Conservation (phyloP, 192 early-diverging fungal genomes). For the Podila verticillata region DNA sequence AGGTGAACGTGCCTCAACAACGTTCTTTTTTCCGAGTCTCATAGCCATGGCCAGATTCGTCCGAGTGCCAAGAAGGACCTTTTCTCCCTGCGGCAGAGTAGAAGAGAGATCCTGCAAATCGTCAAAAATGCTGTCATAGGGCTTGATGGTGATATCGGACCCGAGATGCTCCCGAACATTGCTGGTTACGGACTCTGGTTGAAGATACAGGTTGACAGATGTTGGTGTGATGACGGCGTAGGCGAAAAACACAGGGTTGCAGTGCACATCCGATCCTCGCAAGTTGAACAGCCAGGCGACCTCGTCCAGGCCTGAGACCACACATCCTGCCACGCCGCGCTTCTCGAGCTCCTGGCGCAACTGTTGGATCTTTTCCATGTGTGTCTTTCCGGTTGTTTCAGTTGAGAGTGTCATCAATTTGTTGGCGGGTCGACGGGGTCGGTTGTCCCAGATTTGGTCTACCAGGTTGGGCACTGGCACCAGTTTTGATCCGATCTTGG, state of each 20-base stretch:
- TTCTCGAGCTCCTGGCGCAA: constrained; percentile 74
- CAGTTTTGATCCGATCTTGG: constrained; percentile 67
- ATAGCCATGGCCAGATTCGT: constrained; percentile 26
- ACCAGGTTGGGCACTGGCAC: constrained; percentile 84
- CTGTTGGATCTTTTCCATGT: constrained; percentile 73
- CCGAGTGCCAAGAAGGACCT: constrained; percentile 19
- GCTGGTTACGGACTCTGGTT: constrained; percentile 72
- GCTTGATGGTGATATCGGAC: constrained; percentile 63
- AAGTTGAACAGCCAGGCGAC: constrained; percentile 98
- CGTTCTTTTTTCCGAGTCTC: constrained; percentile 45
- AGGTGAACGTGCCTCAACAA: constrained; percentile 69
- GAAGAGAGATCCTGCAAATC: constrained; percentile 63
- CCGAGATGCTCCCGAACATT: constrained; percentile 71
- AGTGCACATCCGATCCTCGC: constrained; percentile 94
- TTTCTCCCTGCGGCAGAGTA: constrained; percentile 23
- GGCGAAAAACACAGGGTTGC: constrained; percentile 96
- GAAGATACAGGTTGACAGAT: constrained; percentile 77
- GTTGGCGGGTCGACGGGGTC: constrained; percentile 73
- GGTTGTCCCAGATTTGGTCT: constrained; percentile 83
- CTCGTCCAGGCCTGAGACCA: constrained; percentile 92
- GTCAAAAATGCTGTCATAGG: constrained; percentile 81
- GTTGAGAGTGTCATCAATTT: constrained; percentile 22
- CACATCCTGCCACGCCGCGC: constrained; percentile 71
- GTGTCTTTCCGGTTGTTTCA: constrained; percentile 24
- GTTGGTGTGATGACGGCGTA: constrained; percentile 83